Conservation (phyloP, 257 asterid genomes). For the Solanum chaucha region DNA sequence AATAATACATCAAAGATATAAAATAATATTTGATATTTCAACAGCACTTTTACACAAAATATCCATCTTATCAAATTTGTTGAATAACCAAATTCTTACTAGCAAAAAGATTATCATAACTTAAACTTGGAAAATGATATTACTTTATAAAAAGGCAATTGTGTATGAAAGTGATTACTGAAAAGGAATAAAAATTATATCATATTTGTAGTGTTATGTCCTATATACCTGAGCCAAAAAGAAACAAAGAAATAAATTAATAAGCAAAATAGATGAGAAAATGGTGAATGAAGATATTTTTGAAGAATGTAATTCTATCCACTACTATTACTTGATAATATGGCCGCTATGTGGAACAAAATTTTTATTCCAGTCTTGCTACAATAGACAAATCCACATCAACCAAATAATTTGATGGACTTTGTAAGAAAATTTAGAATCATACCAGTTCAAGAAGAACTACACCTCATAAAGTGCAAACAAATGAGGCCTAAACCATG, state of each 20-base stretch:
- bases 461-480: not conserved
- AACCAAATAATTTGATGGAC: not conserved
- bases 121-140: not conserved
- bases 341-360: not conserved
- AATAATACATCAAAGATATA: not conserved
- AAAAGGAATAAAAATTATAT: not conserved
- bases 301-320: not conserved
- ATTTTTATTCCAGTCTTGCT: not conserved
- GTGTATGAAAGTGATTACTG: not conserved
- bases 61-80: not conserved
- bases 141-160: not conserved
- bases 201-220: not conserved
- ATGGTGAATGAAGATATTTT: not conserved
- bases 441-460: not conserved
- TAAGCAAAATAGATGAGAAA: not conserved
- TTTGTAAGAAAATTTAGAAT: not conserved
- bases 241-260: not conserved
- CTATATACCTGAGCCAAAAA: not conserved
- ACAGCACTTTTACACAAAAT: not conserved
- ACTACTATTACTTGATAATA: not conserved
- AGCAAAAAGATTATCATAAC: not conserved
- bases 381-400: not conserved
- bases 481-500: not conserved
- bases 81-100: not conserved
- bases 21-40: not conserved